These are phyloP conservation scores for Arthroderma sp. DNA, from an alignment of 2,329 filamentous ascomycete species.

Conservation along the genomic window DNA sequence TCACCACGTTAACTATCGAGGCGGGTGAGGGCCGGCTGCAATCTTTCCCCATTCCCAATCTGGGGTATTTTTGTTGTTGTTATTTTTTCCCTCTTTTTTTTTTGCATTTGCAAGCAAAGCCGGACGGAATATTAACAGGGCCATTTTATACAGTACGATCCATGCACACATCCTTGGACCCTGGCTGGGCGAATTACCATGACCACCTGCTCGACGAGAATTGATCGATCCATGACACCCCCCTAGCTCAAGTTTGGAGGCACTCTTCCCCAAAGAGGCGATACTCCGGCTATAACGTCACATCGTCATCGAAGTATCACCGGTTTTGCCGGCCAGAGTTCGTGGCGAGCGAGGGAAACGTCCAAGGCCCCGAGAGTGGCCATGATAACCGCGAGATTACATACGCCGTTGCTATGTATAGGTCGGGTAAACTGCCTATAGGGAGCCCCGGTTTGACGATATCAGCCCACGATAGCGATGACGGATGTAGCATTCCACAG, in stretches of 20 bases:
- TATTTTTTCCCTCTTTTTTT: neutral
- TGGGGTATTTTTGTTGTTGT: neutral
- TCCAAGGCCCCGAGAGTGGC: neutral
- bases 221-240: too few species aligned
- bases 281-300: neutral
- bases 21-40: too few species aligned
- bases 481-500: slow-evolving; percentile 2
- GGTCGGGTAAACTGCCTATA: too few species aligned
- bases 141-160: neutral
- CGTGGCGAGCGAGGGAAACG: neutral
- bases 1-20: too few species aligned
- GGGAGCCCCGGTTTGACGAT: too few species aligned
- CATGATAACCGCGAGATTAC: neutral
- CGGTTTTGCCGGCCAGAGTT: neutral
- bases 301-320: neutral
- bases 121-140: neutral
- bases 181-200: too few species aligned
- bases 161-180: neutral
- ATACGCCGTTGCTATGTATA: neutral
- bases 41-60: neutral
- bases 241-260: neutral
- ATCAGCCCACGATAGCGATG: neutral
- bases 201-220: too few species aligned
- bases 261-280: neutral
- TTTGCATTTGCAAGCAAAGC: neutral